phyloP scores from a whole-genome alignment of 495 filamentous ascomycete species.

The Durotheca rogersii region DNA sequence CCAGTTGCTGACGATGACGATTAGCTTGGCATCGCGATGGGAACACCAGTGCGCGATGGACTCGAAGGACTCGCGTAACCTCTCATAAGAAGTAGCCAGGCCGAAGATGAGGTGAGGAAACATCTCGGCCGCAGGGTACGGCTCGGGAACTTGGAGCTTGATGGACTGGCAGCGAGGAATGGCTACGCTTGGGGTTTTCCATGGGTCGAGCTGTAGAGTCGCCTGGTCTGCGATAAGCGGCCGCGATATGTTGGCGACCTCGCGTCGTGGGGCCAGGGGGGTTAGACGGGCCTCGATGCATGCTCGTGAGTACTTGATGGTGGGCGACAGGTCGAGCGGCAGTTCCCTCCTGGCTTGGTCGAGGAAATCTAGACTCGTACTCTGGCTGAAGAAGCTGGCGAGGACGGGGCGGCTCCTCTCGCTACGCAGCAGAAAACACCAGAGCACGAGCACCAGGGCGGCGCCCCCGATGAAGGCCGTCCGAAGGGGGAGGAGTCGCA shows the following conservation, averaged over 20 bases:
- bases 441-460: neutral
- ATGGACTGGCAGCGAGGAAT: conserved; percentile 13
- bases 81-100: conserved; percentile 56
- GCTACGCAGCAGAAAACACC: neutral
- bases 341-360: neutral
- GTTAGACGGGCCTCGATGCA: neutral
- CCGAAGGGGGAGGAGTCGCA: too few relatives aligned
- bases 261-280: neutral
- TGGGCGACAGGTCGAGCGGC: neutral
- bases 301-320: neutral
- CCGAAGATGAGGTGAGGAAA: conserved; percentile 48
- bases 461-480: neutral
- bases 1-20: conserved; percentile 53
- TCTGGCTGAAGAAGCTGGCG: neutral
- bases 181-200: neutral
- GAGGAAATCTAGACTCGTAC: neutral
- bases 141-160: conserved; percentile 28
- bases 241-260: neutral
- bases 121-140: conserved; percentile 24
- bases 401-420: neutral
- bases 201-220: neutral
- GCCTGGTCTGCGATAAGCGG: neutral
- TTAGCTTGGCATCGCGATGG: conserved; percentile 53
- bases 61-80: conserved; percentile 56
- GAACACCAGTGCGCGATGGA: conserved; percentile 62